These are phyloP conservation scores for Erythrophleum fordii DNA, from an alignment of 306 rosid species.

Conservation along the genomic window DNA sequence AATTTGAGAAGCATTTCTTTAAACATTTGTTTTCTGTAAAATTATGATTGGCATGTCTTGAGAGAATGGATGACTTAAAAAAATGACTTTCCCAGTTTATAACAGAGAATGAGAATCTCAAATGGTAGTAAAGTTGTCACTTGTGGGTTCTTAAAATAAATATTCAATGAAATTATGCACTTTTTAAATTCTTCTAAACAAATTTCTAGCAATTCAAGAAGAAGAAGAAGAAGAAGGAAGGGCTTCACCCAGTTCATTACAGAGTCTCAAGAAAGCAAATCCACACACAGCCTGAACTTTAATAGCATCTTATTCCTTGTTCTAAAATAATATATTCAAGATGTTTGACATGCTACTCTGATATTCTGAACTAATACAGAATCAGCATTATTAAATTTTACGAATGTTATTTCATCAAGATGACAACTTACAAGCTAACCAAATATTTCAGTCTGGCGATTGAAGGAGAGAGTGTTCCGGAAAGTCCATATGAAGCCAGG, in stretches of 20 bases:
- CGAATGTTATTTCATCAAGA: not conserved
- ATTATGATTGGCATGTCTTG: not conserved
- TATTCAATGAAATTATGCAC: not conserved
- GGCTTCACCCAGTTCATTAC: not conserved
- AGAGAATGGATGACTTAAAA: not conserved
- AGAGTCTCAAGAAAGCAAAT: constrained; percentile 14
- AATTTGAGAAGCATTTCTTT: constrained; percentile 16
- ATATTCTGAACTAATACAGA: constrained; percentile 51
- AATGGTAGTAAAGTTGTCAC: not conserved
- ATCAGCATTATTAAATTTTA: not conserved
- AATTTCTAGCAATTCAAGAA: not conserved
- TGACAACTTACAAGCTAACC: constrained; percentile 76
- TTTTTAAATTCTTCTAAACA: not conserved
- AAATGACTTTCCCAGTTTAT: not conserved
- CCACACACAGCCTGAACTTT: not conserved
- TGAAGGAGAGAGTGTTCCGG: constrained; percentile 84
- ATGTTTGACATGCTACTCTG: not conserved
- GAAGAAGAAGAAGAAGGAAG: not conserved
- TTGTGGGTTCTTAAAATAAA: not conserved
- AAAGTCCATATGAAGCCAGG: constrained; percentile 69
- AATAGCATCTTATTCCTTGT: not conserved
- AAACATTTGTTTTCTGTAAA: not conserved
- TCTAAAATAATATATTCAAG: not conserved
- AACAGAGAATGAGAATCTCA: constrained; percentile 10
- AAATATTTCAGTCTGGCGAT: constrained; percentile 71